Evolutionary conservation across 495 filamentous ascomycete species (phyloP).

Genomic region (Aspergillus wentii): DNA sequence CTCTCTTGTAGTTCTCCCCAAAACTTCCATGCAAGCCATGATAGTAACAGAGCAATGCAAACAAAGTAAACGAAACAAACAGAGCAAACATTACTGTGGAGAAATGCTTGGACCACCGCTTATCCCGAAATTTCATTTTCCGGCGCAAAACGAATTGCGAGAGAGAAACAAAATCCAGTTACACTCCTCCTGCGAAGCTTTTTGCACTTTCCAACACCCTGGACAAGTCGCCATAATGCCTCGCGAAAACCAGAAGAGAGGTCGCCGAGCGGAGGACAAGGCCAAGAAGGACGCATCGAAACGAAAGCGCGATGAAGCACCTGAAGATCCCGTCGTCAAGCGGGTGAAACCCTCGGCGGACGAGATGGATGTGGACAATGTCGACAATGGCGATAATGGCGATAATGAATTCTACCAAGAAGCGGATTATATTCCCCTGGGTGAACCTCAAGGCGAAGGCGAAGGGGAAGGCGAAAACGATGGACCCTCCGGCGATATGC

Average conservation of each 20-base stretch:
- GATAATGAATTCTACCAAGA: slow-evolving; percentile 19
- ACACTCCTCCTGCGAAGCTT: background rate
- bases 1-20: background rate
- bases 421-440: slow-evolving; percentile 36
- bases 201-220: no score
- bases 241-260: slow-evolving; percentile 62
- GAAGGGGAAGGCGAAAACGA: slow-evolving; percentile 9
- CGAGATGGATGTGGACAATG: slow-evolving; percentile 9
- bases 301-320: slow-evolving; percentile 36
- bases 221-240: slow-evolving; percentile 31
- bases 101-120: slow-evolving; percentile 41
- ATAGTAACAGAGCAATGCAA: slow-evolving; percentile 12
- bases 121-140: slow-evolving; percentile 41
- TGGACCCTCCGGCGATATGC: slow-evolving; percentile 31
- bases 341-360: slow-evolving; percentile 33
- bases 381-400: slow-evolving; percentile 7
- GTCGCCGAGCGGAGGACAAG: slow-evolving; percentile 56
- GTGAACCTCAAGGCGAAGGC: slow-evolving; percentile 15
- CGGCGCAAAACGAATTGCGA: slow-evolving; percentile 14
- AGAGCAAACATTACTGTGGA: slow-evolving; percentile 19
- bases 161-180: slow-evolving; percentile 1
- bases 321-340: slow-evolving; percentile 33
- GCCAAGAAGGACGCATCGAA: slow-evolving; percentile 38
- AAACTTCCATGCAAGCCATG: no score
- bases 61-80: slow-evolving; percentile 27